Base-by-base conservation (phyloP, 768 basidiomycete species). In the Lentinula sp. region DNA sequence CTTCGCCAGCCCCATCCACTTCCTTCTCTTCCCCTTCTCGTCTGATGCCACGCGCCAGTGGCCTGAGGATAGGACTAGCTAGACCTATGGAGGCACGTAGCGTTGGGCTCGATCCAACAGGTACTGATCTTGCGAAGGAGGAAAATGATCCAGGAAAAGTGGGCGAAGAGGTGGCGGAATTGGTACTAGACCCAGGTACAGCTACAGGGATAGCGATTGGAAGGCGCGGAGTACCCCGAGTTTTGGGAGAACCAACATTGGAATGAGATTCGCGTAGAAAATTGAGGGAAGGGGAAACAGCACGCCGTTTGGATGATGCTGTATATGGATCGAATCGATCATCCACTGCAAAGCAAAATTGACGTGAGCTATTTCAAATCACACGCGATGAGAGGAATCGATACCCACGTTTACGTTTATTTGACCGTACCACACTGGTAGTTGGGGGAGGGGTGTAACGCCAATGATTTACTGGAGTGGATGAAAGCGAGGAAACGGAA, bases 311-410 rank as follows among this genome's bases (percentile, higher is more conserved):
- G 18, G 86, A 84, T 16, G 86, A 78, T 48, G 81, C 84, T 35
- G 88, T 86, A 72, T 93, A 93, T 53, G 91, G 91, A 69, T 93
- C 91, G 70, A 88, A 93, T 9, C 91, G 85, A 69, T 93, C 91
- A 60, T 92, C 91, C 64, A 89, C 89, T 91, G 66, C 8, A 54
- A 54, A 48, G n/a, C 15, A 48, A 15, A 31, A 57, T 46, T 2
- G 55, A 15, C 42, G 39, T 4, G 42, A 16, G 42, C 21, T 23
- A 52, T 34, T 18, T 57, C 40, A 13, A 53, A 18, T 31, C 13
- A 42, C 35, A 50, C 23, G n/a, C 21, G n/a, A 48, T 11, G 16
- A 4, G 39, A 46, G 55, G 7, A 23, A 18, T 28, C 7, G 43
- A 51, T 52, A 73, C 82, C 67, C 68, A 89, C 91, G 72, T 83